A percentile compares a stretch with the other conserved stretches of the same genome.
Evolutionary conservation across 2,329 filamentous ascomycete genomes (phyloP).

Genomic region (Claviceps arundinis): DNA sequence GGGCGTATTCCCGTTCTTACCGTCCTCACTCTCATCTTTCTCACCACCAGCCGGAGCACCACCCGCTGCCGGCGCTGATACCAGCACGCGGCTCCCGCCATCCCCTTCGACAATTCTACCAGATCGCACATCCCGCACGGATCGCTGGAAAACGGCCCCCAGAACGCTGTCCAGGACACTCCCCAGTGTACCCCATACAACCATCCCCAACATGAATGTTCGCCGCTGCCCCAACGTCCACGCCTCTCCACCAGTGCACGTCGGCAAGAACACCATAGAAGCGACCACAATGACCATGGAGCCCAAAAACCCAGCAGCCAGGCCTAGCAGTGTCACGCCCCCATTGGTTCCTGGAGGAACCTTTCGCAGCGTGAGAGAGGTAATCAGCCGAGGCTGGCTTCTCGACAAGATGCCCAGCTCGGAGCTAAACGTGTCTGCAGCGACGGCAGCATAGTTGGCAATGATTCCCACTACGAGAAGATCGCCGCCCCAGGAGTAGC

Average conservation of each 20-base stretch:
- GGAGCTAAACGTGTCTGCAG: constrained; percentile 87
- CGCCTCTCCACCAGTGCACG: constrained; percentile 39
- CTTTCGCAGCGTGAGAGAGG: constrained; percentile 57
- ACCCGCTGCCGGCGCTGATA: constrained; percentile 21
- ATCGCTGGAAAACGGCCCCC: constrained; percentile 73
- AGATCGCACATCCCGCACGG: constrained; percentile 68
- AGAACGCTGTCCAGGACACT: constrained; percentile 80
- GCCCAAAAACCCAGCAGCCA: constrained; percentile 61
- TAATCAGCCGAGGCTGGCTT: constrained; percentile 69
- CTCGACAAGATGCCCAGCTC: constrained; percentile 85
- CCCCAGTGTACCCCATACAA: constrained; percentile 61
- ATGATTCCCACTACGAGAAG: constrained; percentile 52
- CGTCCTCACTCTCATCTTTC: constrained; percentile 23
- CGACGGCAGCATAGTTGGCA: constrained; percentile 79
- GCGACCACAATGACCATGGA: constrained; percentile 56
- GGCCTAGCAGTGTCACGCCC: constrained; percentile 65
- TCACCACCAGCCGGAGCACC: constrained; percentile 20
- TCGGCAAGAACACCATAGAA: constrained; percentile 54
- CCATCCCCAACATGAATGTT: constrained; percentile 42
- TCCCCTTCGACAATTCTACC: constrained; percentile 84
- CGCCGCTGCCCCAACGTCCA: constrained; percentile 36
- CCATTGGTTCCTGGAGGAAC: constrained; percentile 92
- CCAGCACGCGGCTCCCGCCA: constrained; percentile 50
- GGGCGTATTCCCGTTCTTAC: constrained; percentile 36
- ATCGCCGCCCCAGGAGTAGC: constrained; percentile 49